Base-by-base conservation (phyloP, 2,329 filamentous ascomycete genomes). In the Fusarium redolens region DNA sequence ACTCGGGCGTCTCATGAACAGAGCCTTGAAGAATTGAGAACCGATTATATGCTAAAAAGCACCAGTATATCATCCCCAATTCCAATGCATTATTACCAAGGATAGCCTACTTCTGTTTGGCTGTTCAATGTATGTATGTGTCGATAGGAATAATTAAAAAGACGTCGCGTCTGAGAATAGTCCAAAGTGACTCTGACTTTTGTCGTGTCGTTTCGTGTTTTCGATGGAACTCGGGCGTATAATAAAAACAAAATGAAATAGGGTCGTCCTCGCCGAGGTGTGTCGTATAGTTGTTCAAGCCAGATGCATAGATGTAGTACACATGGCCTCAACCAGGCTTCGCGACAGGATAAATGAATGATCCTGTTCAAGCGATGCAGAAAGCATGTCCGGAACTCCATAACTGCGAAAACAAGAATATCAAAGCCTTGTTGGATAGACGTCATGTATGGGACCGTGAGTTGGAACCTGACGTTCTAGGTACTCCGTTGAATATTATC, bases 61-160 rank as follows among this genome's bases (percentile, higher is more conserved):
- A 70, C 61, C 73, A 73, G 52, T 77, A 68, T 61, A 72, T 74
- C 62, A 75, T 74, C 48, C 57, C 79, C 79, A 77, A 78, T 80
- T 82, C 82, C 82, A 82, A 86, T 86, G 85, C 84, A 83, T 82
- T 84, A 84, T 84, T 84, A 84, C 82, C 82, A 85, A 81, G 84
- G 81, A 82, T 79, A 75, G 69, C 75, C 68, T 71, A 75, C 61
- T 76, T 76, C 78, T 73, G 77, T 76, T 75, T 76, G 68, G 71
- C 76, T 69, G 75, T 77, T 75, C 76, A 79, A 78, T 76, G 74
- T 81, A 81, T 83, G 78, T 82, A 80, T 73, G 65, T 73, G 72
- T 68, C 71, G 69, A 77, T 76, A 75, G 57, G 55, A 66, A 66
- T 68, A 75, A 79, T 74, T 74, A 75, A 76, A 66, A 77, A 79